Evolutionary conservation across 345 rosid species (phyloP).

Genomic region (Streptanthus diversifolius): DNA sequence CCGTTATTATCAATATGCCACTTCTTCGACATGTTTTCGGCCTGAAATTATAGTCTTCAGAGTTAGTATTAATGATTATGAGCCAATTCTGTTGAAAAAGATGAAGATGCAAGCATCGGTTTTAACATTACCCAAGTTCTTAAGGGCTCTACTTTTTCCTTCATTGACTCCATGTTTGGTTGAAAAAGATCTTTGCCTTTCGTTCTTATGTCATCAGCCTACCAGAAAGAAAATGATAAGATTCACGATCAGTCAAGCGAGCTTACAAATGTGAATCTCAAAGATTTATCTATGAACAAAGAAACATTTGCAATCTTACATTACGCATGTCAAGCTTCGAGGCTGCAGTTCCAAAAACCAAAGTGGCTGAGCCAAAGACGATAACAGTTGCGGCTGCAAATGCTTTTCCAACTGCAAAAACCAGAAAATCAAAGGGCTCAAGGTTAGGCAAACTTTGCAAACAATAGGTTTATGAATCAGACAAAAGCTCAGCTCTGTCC

Average conservation of each 20-base stretch:
- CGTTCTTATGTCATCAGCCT: conserved; percentile 59
- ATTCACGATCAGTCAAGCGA: neutral
- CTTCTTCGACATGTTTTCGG: conserved; percentile 53
- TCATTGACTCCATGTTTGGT: conserved; percentile 55
- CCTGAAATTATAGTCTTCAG: conserved; percentile 40
- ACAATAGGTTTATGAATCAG: neutral
- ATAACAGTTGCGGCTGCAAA: conserved; percentile 67
- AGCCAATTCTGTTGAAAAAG: neutral
- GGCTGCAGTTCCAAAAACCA: conserved; percentile 52
- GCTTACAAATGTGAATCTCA: neutral
- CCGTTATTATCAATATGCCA: conserved; percentile 53
- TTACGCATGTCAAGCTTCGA: conserved; percentile 61
- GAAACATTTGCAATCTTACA: conserved; percentile 38
- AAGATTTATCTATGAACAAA: neutral
- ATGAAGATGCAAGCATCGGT: neutral
- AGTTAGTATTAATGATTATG: neutral
- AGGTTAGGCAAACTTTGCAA: neutral
- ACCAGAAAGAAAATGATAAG: neutral
- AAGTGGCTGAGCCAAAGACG: conserved; percentile 72
- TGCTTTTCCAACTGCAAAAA: conserved; percentile 70
- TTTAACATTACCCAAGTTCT: conserved; percentile 58
- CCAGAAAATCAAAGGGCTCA: neutral
- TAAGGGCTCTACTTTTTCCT: conserved; percentile 57
- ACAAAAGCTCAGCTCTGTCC: neutral
- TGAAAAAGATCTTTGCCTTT: conserved; percentile 62